phyloP scores from a whole-genome alignment of 495 filamentous ascomycete species.

The Xylaria longipes region DNA sequence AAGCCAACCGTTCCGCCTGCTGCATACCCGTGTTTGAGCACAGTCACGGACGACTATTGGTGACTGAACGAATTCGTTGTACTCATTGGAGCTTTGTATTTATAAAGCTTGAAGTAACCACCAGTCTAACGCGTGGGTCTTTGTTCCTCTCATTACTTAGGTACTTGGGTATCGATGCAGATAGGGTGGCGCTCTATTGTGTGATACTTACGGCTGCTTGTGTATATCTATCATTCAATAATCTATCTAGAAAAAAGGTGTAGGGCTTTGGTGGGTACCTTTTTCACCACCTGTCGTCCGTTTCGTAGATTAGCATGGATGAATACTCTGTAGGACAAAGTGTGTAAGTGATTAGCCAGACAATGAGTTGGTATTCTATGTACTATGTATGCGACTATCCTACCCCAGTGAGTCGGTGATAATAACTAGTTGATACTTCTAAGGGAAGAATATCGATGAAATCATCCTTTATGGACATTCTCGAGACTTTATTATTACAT shows the following conservation, averaged over 20 bases:
- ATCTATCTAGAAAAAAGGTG: neutral
- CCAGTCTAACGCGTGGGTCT: neutral
- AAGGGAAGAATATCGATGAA: neutral
- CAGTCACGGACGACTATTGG: neutral
- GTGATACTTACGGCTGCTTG: neutral
- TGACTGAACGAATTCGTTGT: neutral
- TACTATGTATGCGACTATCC: too few species aligned
- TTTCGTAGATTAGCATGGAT: neutral
- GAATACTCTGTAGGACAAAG: neutral
- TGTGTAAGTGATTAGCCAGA: neutral
- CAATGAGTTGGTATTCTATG: too few species aligned
- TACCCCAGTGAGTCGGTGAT: neutral
- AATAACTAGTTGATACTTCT: neutral
- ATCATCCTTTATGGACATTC: too few species aligned
- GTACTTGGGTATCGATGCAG: conserved; percentile 12
- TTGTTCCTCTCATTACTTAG: neutral
- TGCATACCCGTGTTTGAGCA: neutral
- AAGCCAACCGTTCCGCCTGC: neutral
- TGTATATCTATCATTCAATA: neutral
- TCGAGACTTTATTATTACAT: neutral
- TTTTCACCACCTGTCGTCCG: neutral
- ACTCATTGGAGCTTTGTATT: neutral
- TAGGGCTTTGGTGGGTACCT: neutral
- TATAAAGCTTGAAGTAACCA: neutral
- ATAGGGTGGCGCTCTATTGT: neutral